phyloP scores from a whole-genome alignment of 371 early-diverging fungal genomes.

The Lichtheimia ornata region DNA sequence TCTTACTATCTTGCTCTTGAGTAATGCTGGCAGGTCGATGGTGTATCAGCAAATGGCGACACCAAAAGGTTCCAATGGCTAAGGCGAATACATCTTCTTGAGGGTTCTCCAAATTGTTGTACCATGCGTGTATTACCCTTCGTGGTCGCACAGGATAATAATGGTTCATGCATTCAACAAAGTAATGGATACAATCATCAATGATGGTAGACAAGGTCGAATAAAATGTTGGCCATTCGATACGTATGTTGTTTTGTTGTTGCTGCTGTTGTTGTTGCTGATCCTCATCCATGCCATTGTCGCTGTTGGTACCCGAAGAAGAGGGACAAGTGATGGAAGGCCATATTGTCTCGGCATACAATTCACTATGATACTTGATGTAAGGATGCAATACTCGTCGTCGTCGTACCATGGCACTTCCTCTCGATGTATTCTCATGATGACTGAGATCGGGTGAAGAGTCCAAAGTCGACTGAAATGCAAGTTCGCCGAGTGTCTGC shows the following conservation, averaged over 20 bases:
- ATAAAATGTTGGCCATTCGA: background rate
- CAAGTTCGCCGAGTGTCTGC: constrained; percentile 14
- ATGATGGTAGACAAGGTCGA: constrained; percentile 15
- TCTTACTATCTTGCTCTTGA: constrained; percentile 10
- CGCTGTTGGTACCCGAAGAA: background rate
- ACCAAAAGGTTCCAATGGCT: constrained; percentile 28
- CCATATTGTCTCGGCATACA: constrained; percentile 20
- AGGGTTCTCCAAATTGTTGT: constrained; percentile 17
- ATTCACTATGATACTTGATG: constrained; percentile 28
- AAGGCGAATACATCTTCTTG: constrained; percentile 12
- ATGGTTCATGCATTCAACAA: constrained; percentile 32
- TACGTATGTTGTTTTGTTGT: constrained; percentile 4
- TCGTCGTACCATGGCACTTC: too few relatives aligned
- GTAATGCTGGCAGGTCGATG: constrained; percentile 18
- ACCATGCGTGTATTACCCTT: constrained; percentile 21
- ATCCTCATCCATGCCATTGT: background rate
- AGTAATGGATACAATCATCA: constrained; percentile 25
- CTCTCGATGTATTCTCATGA: background rate
- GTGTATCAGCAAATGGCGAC: constrained; percentile 31
- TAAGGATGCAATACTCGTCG: constrained; percentile 17
- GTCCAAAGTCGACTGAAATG: background rate
- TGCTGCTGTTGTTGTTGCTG: background rate
- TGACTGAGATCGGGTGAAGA: background rate
- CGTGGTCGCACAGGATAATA: constrained; percentile 33
- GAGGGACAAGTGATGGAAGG: background rate